Evolutionary conservation across 768 basidiomycete species (phyloP).

Genomic region (Leccinum longicurvipes): DNA sequence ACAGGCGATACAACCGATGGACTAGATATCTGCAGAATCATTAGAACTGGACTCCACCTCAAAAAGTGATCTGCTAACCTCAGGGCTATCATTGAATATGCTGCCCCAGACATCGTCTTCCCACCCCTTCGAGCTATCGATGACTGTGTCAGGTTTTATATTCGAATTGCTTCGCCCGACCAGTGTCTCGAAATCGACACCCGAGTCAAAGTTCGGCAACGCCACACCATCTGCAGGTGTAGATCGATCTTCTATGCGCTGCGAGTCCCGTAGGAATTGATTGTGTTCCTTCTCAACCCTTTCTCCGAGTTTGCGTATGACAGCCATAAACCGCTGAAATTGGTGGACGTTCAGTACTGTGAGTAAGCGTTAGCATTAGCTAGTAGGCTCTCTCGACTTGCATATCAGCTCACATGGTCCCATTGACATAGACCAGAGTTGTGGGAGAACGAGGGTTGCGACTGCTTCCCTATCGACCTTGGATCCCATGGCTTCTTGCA

Average conservation of each 20-base stretch:
- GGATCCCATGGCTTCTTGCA: conserved; percentile 95
- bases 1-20: conserved; percentile 12
- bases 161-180: conserved; percentile 58
- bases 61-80: conserved; percentile 15
- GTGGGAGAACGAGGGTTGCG: conserved; percentile 82
- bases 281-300: conserved; percentile 92
- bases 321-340: conserved; percentile 89
- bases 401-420: conserved; percentile 66
- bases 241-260: conserved; percentile 81
- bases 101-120: conserved; percentile 87
- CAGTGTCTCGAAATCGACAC: conserved; percentile 83
- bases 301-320: conserved; percentile 71
- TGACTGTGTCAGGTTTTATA: conserved; percentile 43
- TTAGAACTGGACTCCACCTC: conserved; percentile 1
- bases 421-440: conserved; percentile 97
- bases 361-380: conserved; percentile 3
- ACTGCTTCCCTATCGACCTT: conserved; percentile 94
- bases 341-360: conserved; percentile 79
- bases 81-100: conserved; percentile 51
- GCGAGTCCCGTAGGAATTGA: conserved; percentile 90
- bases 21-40: conserved; percentile 13
- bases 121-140: conserved; percentile 49
- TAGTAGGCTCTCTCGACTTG: neutral
- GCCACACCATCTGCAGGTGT: conserved; percentile 43
- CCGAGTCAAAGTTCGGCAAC: conserved; percentile 38